Base-by-base conservation (phyloP, 805 yeast genomes). In the Candida methanosorbosa region DNA sequence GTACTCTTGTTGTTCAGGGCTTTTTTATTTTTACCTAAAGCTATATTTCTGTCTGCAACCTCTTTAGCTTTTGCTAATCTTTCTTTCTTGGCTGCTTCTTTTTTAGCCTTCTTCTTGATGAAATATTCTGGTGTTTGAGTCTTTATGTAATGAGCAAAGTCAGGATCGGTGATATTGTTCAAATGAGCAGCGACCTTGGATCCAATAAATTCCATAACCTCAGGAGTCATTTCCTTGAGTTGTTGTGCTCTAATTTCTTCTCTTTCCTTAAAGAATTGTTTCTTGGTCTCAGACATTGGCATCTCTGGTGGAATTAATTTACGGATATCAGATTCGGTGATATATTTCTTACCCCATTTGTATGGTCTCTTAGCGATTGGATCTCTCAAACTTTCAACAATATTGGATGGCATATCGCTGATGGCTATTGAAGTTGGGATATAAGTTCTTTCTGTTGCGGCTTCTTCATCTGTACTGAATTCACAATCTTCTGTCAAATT, bases 401-500 rank as follows among this genome's bases (percentile, higher is more conserved):
- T 84, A 19, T 64, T 81, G 14, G 54, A 46, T 18, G 97, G 96
- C 26, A 84, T 61, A 17, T 87, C 86, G 16, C 79, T 64, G 40
- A 67, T 70, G 17, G 78, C 75, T 6, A 84, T 59, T 15, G 83
- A 70, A 38, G 77, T 78, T 16, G 82, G 79, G 57, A 75, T 81
- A 56, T 67, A 82, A 4, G 96, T 77, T 54, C 86, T 80, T 46
- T 76, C 83, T 41, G 77, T 72, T 2, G 74, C 86, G 2, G 63
- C 57, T 9, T 64, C 72, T 20, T 71, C 68, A 5, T 58, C 53
- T 1, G 94, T 83, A 4, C 78, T 72, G 42, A 73, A 63, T 21
- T 52, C 60, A 33, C 77, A 78, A 43, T 78, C 86, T 42, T 72
- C 72, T 3, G 49, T 45, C 0, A 65, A 61, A 23, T 67, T 75